A percentile compares a stretch with the other conserved stretches of the same genome.
These are phyloP conservation scores for Aethionema arabicum DNA, from an alignment of 345 rosid genomes.

Conservation along the genomic window DNA sequence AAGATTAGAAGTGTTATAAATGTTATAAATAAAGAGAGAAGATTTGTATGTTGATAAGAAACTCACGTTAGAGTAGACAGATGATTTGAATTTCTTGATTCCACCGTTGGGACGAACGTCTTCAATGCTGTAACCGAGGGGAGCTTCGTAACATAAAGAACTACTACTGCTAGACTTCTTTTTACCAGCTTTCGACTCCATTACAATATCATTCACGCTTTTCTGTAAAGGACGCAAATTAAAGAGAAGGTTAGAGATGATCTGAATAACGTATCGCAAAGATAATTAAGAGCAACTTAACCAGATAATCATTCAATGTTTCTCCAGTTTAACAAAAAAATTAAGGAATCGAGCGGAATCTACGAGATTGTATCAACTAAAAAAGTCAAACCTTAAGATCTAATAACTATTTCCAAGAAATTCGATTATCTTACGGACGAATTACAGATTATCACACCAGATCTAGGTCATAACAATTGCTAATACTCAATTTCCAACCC, in stretches of 20 bases:
- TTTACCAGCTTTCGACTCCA: conserved; percentile 74
- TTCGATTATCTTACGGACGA: not conserved
- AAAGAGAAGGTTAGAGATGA: not conserved
- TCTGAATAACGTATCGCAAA: not conserved
- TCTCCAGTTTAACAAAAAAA: not conserved
- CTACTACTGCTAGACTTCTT: conserved; percentile 40
- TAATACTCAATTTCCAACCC: not conserved
- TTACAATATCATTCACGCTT: conserved; percentile 70
- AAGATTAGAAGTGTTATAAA: not conserved
- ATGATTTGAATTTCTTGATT: conserved; percentile 76
- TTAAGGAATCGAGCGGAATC: too few relatives aligned
- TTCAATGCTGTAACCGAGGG: conserved; percentile 88
- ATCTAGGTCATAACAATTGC: not conserved
- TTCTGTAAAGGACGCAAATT: not conserved
- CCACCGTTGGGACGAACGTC: conserved; percentile 90
- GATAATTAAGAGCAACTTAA: not conserved
- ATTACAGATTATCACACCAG: not conserved
- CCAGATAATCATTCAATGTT: not conserved
- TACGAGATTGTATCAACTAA: not conserved
- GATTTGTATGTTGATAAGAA: too few relatives aligned
- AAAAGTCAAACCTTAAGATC: not conserved
- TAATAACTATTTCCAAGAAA: not conserved
- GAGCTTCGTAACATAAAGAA: conserved; percentile 61
- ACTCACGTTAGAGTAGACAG: conserved; percentile 78
- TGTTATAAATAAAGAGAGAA: not conserved